Base-by-base conservation (phyloP, 2,329 filamentous ascomycete genomes). In the Colletotrichum spinosum region DNA sequence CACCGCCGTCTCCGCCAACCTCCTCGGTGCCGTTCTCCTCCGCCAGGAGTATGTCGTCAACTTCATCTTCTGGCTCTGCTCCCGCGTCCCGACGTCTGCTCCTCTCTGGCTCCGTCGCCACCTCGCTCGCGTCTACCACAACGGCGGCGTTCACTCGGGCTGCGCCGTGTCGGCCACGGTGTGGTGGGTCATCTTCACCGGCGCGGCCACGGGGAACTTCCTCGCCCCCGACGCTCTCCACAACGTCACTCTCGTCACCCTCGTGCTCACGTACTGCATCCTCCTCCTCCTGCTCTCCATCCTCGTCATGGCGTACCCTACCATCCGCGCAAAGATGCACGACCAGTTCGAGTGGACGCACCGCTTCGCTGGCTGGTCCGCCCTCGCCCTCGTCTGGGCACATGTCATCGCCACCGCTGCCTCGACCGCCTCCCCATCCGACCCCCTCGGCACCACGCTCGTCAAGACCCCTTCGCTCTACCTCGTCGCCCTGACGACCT, bases 271-370 rank as follows among this genome's bases (percentile, higher is more conserved):
- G 10, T 90, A 86, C 72, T 72, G 88, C 41, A 81, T 92, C 45
- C 79, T 87, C 46, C 73, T 79, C 1, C 79, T 92, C 55, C 81
- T 92, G 67, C 70, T 86, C 60, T 71, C 79, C 44, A 90, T 93
- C 70, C 81, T 91, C 57, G 77, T 80, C 53, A 85, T 88, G 58
- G 89, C 92, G 1, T 85, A 90, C 74, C 91, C 92, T 3, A 74
- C 76, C 8, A 81, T 93, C 70, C 88, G 92, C 34, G 80, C 83
- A 69, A 84, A 81, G 56, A 81, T 84, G 67, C 91, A 94, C 78
- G 85, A 94, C 76, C 76, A 84, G 60, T 94, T 93, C 72, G 92
- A 94, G 77, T 77, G 86, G 55, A 85, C 85, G 51, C 92, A 94
- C 76, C 89, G 91, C 55, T 93, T 91, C 75, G 84, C 84, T 4